A percentile compares a stretch with the other conserved stretches of the same genome.
Evolutionary conservation across 768 basidiomycete genomes (phyloP).

Genomic region (Tylopilus subfusipes): DNA sequence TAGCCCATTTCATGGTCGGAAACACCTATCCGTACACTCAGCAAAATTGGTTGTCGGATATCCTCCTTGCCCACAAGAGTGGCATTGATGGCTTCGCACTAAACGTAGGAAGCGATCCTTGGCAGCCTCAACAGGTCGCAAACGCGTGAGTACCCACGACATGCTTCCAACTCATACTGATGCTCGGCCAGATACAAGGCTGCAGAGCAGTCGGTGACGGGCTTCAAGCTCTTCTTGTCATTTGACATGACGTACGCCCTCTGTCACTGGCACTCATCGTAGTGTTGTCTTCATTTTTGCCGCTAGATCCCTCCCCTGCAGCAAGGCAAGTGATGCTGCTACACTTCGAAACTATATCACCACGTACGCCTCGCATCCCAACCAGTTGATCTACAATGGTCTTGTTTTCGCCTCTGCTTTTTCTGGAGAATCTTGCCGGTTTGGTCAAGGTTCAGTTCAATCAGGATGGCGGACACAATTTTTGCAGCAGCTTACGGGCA

Average conservation of each 20-base stretch:
- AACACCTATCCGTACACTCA: conserved; percentile 61
- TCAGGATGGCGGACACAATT: conserved; percentile 60
- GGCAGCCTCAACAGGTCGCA: conserved; percentile 59
- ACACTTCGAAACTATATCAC: conserved; percentile 52
- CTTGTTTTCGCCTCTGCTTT: conserved; percentile 67
- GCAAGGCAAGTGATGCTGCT: conserved; percentile 43
- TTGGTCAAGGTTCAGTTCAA: conserved; percentile 50
- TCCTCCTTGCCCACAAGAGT: conserved; percentile 49
- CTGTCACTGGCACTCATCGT: background rate
- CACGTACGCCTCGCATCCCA: conserved; percentile 52
- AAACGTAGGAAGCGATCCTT: conserved; percentile 62
- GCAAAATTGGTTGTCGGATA: conserved; percentile 45
- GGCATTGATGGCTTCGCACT: conserved; percentile 71
- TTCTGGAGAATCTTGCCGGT: conserved; percentile 63
- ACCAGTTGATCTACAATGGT: conserved; percentile 48
- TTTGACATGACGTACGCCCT: conserved; percentile 70
- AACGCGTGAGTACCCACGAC: conserved; percentile 48
- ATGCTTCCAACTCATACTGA: conserved; percentile 13
- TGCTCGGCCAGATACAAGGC: conserved; percentile 46
- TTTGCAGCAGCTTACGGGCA: conserved; percentile 42
- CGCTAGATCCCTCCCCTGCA: conserved; percentile 53
- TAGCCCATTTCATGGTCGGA: conserved; percentile 60
- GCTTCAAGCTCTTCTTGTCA: conserved; percentile 73
- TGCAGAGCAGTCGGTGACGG: conserved; percentile 46
- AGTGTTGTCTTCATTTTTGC: background rate